Percentiles rank a stretch among this genome's conserved stretches.
phyloP scores from a whole-genome alignment of 2,329 filamentous ascomycete genomes.

The Penicillium sp. region DNA sequence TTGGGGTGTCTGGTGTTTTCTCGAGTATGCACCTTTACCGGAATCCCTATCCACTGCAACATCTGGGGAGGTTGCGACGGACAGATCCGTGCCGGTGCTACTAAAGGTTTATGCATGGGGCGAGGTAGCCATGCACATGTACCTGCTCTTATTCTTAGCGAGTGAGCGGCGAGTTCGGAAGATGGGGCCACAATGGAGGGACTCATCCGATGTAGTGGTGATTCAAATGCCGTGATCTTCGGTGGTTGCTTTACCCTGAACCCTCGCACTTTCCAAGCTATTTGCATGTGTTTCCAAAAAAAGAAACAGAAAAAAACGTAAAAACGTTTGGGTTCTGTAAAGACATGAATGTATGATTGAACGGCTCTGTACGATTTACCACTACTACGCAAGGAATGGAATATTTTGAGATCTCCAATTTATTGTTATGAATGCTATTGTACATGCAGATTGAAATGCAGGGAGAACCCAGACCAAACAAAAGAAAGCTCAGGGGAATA shows the following conservation, averaged over 20 bases:
- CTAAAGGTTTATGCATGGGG: conserved; percentile 79
- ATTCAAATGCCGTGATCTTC: conserved; percentile 48
- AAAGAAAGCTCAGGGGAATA: background rate
- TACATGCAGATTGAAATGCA: conserved; percentile 17
- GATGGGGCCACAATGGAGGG: conserved; percentile 66
- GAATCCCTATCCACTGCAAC: background rate
- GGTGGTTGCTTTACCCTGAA: too few species aligned
- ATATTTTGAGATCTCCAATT: conserved; percentile 6
- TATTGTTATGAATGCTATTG: conserved; percentile 15
- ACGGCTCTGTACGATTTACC: background rate
- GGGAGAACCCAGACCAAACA: background rate
- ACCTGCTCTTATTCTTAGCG: conserved; percentile 71
- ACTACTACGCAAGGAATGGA: background rate
- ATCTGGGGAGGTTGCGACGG: too few species aligned
- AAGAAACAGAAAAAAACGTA: too few species aligned
- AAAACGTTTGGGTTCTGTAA: too few species aligned
- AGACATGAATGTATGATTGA: background rate
- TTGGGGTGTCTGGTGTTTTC: conserved; percentile 47
- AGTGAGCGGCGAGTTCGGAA: conserved; percentile 63
- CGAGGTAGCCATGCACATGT: conserved; percentile 69
- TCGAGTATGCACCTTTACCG: conserved; percentile 21
- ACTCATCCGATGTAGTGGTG: conserved; percentile 58
- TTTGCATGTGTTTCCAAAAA: background rate
- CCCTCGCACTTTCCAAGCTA: too few species aligned
- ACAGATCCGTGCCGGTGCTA: conserved; percentile 28